Percentiles rank a stretch among this genome's conserved stretches.
phyloP scores from a whole-genome alignment of 2,329 filamentous ascomycete genomes.

The Sarocladiaceae sp. region DNA sequence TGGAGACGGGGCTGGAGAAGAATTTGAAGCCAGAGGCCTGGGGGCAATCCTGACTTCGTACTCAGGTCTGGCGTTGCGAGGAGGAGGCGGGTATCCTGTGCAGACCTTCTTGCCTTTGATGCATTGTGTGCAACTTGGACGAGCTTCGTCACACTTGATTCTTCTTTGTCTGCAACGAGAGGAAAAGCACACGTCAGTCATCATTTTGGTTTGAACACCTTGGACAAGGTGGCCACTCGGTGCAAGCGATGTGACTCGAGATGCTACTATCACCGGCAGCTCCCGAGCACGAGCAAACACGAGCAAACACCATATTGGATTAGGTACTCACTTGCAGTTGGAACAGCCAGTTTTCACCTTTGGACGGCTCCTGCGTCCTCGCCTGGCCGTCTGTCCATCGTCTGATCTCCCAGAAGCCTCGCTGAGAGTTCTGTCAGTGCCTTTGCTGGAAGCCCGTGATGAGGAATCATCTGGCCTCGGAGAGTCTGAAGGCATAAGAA shows the following conservation, averaged over 20 bases:
- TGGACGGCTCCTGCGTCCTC: constrained; percentile 49
- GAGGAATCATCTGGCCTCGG: neutral
- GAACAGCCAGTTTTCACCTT: constrained; percentile 65
- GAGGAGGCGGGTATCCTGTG: constrained; percentile 57
- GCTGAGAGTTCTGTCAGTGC: neutral
- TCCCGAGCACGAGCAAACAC: too few species aligned
- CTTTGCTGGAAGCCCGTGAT: neutral
- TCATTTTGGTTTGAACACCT: too few species aligned
- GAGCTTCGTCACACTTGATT: constrained; percentile 64
- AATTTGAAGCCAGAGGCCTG: constrained; percentile 28
- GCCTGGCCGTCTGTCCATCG: constrained; percentile 25
- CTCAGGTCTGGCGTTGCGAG: constrained; percentile 39
- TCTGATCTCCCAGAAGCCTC: constrained; percentile 2
- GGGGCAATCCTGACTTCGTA: constrained; percentile 48
- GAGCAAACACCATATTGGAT: too few species aligned
- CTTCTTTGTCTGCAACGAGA: constrained; percentile 43
- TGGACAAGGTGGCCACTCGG: too few species aligned
- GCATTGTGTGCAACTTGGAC: constrained; percentile 58
- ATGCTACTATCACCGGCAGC: too few species aligned
- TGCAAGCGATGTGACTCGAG: too few species aligned
- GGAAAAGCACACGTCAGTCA: neutral
- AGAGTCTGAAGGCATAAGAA: neutral
- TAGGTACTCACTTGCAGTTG: constrained; percentile 68
- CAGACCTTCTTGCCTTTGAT: constrained; percentile 54
- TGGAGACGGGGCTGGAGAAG: constrained; percentile 6